Evolutionary conservation across 176 grass and related monocot genomes (phyloP), one percentile per base, ranked within the genome.

Genomic region (Eragrostis nindensis): DNA sequence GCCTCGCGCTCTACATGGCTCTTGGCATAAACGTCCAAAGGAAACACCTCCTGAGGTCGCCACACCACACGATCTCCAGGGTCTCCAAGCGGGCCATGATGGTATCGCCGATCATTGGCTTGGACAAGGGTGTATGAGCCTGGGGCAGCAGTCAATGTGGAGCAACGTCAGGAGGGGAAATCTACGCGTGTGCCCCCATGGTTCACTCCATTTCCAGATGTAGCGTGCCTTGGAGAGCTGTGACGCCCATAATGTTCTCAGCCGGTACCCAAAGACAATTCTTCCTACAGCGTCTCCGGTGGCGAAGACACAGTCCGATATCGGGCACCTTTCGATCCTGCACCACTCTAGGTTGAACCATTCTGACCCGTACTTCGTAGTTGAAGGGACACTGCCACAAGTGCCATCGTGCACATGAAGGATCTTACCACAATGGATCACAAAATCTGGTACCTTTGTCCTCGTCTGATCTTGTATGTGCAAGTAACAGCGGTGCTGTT

Each of bases 181-280:
- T n/a, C 0, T 0, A 72, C 3, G 25, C 17, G 0, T 0, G 0
- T 6, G 2, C 0, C 0, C 0, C 0, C 0, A 19, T 0, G 0
- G 0, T 13, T 5, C 3, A 11, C 11, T 56, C 73, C 52, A 57
- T 2, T 50, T 16, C 16, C 32, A 36, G 32, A 36, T 36, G 32
- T 36, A 36, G 32, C 1, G 32, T 36, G 32, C 32, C 32, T 36
- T 22, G 64, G 24, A 79, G 16, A 78, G 83, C 11, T 63, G 42
- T 18, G 83, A 85, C 24, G 32, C 83, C 83, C 75, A 66, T 0
- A 79, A 55, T 53, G 38, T 85, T 4, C 0, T 15, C 4, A 80
- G 3, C 0, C 0, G 0, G 63, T 26, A 0, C 0, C 0, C 1
- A 24, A 77, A 63, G 25, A 36, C 32, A 36, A 18, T 11, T 5